Percentiles rank a stretch among this genome's conserved stretches.
Conservation (phyloP, 305 asterid species). For the Ajuga reptans region DNA sequence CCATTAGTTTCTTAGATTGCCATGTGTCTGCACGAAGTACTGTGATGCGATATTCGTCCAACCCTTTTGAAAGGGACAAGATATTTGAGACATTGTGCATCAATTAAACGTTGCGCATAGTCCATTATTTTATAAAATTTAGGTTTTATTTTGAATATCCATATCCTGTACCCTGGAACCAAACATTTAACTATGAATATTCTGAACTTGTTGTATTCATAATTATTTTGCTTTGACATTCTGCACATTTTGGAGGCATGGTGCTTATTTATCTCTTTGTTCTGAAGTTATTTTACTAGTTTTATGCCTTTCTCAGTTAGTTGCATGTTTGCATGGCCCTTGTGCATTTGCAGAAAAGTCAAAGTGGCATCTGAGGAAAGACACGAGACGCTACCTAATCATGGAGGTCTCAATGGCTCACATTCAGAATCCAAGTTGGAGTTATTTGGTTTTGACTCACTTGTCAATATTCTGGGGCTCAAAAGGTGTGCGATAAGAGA, state of each 20-base stretch:
- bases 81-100: background rate
- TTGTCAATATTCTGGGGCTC: conserved; percentile 89
- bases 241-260: background rate
- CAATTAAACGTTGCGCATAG: background rate
- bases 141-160: conserved; percentile 6
- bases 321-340: conserved; percentile 20
- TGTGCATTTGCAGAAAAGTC: conserved; percentile 44
- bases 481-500: conserved; percentile 50
- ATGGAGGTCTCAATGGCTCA: conserved; percentile 47
- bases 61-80: background rate
- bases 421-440: conserved; percentile 78
- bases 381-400: conserved; percentile 43
- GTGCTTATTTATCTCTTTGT: conserved; percentile 5
- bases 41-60: background rate
- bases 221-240: background rate
- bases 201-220: conserved; percentile 4
- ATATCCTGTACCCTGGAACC: background rate
- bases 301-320: background rate
- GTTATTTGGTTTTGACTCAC: conserved; percentile 93
- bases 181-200: background rate
- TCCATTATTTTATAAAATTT: background rate
- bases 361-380: conserved; percentile 47
- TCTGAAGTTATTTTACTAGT: background rate
- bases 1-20: background rate
- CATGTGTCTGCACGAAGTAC: background rate